Percentiles rank a stretch among this genome's conserved stretches.
Evolutionary conservation across 768 basidiomycete species (phyloP).

Genomic region (Kwoniella heveanensis): DNA sequence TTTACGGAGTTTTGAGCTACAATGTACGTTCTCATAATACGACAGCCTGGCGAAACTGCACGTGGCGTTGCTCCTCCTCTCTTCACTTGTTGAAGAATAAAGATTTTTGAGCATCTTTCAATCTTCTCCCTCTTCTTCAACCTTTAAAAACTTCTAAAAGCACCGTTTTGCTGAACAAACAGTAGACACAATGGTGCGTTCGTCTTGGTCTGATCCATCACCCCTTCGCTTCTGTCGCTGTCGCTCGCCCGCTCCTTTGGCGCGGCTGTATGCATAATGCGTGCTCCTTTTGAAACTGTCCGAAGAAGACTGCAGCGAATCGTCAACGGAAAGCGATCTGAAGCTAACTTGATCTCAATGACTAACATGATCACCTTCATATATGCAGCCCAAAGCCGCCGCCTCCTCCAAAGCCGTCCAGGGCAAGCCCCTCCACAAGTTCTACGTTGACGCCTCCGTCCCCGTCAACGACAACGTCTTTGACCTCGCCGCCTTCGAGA

Average conservation of each 20-base stretch:
- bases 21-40: too few relatives aligned
- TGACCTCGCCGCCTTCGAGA: conserved; percentile 71
- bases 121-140: conserved; percentile 11
- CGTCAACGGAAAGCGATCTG: too few relatives aligned
- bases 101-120: neutral
- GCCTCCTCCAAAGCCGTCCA: conserved; percentile 29
- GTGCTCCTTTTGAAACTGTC: neutral
- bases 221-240: neutral
- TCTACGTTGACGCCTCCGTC: conserved; percentile 56
- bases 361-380: neutral
- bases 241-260: too few relatives aligned
- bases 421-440: conserved; percentile 55
- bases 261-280: conserved; percentile 1
- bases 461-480: conserved; percentile 55
- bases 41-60: conserved; percentile 1
- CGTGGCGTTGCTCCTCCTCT: neutral
- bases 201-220: neutral
- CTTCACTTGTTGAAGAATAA: neutral
- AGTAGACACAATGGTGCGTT: conserved; percentile 42
- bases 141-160: conserved; percentile 15
- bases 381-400: conserved; percentile 40
- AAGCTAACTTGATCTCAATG: conserved; percentile 3
- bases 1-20: too few relatives aligned
- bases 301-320: neutral
- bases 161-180: conserved; percentile 36